Conservation (phyloP, 1,284 basidiomycete genomes). For the Microbotryomycetes sp. region DNA sequence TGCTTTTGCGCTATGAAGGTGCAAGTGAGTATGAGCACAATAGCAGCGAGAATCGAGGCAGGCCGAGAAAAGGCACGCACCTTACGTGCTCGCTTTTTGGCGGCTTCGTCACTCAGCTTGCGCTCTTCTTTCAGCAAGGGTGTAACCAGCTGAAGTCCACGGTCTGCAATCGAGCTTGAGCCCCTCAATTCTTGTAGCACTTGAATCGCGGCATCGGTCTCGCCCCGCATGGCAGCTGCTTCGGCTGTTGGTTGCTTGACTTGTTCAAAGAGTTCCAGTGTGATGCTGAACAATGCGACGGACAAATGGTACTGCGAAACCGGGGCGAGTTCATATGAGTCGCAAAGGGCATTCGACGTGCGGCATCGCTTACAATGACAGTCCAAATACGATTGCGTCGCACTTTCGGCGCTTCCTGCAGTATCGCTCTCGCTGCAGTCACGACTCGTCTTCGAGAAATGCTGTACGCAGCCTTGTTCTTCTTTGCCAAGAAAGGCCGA, state of each 20-base stretch:
- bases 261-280: slow-evolving; percentile 29
- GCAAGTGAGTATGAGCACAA: too few species aligned
- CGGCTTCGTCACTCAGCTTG: slow-evolving; percentile 19
- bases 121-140: slow-evolving; percentile 26
- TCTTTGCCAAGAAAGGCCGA: slow-evolving; percentile 27
- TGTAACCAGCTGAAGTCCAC: slow-evolving; percentile 22
- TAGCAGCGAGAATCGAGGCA: too few species aligned
- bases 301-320: slow-evolving; percentile 8
- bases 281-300: slow-evolving; percentile 23
- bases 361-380: slow-evolving; percentile 12
- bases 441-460: slow-evolving; percentile 28
- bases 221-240: slow-evolving; percentile 20
- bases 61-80: too few species aligned
- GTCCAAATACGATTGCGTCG: slow-evolving; percentile 22
- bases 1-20: too few species aligned
- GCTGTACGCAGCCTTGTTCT: slow-evolving; percentile 20
- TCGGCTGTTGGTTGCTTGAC: slow-evolving; percentile 19
- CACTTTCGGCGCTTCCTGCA: slow-evolving; percentile 18
- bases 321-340: neutral
- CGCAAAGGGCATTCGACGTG: too few species aligned
- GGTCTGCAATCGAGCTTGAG: slow-evolving; percentile 25
- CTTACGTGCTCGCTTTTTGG: neutral
- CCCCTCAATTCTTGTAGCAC: slow-evolving; percentile 17
- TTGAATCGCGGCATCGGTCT: slow-evolving; percentile 17
- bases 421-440: slow-evolving; percentile 23